phyloP scores from a whole-genome alignment of 306 rosid genomes.

The Hylodesmum podocarpum region DNA sequence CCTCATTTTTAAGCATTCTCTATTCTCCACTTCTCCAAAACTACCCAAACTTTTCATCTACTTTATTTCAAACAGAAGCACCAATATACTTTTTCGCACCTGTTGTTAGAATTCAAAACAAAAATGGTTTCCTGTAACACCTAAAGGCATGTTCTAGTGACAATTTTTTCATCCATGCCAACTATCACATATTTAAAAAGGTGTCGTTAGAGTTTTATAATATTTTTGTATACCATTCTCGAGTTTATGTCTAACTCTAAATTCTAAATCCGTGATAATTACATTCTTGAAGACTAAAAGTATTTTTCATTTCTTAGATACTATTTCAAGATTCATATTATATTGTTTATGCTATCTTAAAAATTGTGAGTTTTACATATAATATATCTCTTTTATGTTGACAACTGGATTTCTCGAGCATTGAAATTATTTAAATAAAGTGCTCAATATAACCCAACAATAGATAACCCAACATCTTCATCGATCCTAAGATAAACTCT shows the following conservation, averaged over 20 bases:
- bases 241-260: not conserved
- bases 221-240: not conserved
- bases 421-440: too few relatives aligned
- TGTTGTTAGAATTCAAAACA: not conserved
- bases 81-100: not conserved
- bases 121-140: constrained; percentile 1
- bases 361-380: too few relatives aligned
- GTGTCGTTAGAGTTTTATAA: not conserved
- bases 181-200: not conserved
- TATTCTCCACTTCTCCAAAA: constrained; percentile 27
- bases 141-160: not conserved
- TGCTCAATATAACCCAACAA: too few relatives aligned
- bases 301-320: not conserved
- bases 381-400: too few relatives aligned
- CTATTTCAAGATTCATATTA: not conserved
- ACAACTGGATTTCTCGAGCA: too few relatives aligned
- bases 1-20: constrained; percentile 18
- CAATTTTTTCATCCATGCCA: not conserved
- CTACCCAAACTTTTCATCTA: not conserved
- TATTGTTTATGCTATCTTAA: too few relatives aligned
- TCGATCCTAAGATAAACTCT: too few relatives aligned
- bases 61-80: constrained; percentile 5
- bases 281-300: not conserved
- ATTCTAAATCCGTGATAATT: constrained; percentile 13
- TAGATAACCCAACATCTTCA: too few relatives aligned